Conservation (phyloP, 768 basidiomycete species). For the Xerocomellus dryophilus region DNA sequence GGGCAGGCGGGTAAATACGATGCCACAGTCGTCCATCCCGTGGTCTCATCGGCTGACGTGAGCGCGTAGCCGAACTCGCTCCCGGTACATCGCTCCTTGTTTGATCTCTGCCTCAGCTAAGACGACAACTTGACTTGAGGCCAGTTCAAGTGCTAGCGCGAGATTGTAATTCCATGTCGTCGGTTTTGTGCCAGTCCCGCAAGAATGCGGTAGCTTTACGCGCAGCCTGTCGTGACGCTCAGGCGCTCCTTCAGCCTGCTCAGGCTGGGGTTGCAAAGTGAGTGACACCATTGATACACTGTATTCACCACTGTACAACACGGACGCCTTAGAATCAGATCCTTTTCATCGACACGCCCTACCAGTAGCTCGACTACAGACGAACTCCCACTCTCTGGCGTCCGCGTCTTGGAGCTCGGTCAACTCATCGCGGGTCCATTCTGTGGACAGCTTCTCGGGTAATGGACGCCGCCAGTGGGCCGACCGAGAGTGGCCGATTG, state of each 20-base stretch:
- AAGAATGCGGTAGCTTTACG: background rate
- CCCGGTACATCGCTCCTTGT: too few species aligned
- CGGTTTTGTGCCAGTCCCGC: background rate
- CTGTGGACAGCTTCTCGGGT: slow-evolving; percentile 71
- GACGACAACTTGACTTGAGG: too few species aligned
- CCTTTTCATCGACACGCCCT: slow-evolving; percentile 14
- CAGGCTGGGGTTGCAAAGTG: background rate
- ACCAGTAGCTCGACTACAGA: slow-evolving; percentile 8
- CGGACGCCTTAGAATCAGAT: background rate
- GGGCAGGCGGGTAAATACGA: too few species aligned
- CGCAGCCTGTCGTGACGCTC: background rate
- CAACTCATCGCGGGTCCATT: slow-evolving; percentile 74
- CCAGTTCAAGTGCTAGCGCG: background rate
- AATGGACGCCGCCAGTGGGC: slow-evolving; percentile 11
- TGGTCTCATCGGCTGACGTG: too few species aligned
- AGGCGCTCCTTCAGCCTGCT: background rate
- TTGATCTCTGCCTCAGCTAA: too few species aligned
- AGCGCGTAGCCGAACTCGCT: too few species aligned
- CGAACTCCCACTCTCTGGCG: slow-evolving; percentile 56
- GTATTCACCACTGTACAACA: background rate
- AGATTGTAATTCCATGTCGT: background rate
- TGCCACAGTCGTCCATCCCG: too few species aligned
- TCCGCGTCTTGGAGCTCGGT: slow-evolving; percentile 66
- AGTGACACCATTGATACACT: background rate
- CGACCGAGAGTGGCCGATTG: background rate